Conservation (phyloP, 495 filamentous ascomycete genomes). For the Penicillium verhagenii region DNA sequence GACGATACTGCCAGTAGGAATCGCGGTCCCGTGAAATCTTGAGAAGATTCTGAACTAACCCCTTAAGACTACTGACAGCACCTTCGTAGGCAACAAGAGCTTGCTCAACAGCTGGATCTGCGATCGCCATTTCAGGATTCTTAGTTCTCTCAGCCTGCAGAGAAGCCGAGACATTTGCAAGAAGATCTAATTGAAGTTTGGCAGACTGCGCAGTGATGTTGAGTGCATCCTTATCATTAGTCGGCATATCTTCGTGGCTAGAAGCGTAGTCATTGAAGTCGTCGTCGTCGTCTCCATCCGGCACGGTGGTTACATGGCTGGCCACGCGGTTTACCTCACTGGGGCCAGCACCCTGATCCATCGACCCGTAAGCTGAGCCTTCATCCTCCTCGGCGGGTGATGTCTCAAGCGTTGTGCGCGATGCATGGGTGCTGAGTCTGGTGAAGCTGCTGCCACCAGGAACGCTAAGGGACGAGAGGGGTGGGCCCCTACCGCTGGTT, state of each 20-base stretch:
- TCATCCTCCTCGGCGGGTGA: slow-evolving; percentile 54
- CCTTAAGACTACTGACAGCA: slow-evolving; percentile 83
- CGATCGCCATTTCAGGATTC: slow-evolving; percentile 66
- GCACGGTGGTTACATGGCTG: slow-evolving; percentile 46
- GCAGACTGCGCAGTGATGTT: slow-evolving; percentile 95
- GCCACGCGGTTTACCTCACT: slow-evolving; percentile 48
- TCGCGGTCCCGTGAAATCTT: slow-evolving; percentile 92
- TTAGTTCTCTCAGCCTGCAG: slow-evolving; percentile 68
- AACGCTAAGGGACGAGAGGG: slow-evolving; percentile 32
- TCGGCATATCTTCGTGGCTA: slow-evolving; percentile 70
- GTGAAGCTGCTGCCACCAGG: slow-evolving; percentile 38
- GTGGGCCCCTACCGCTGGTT: slow-evolving; percentile 38
- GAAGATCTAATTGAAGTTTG: slow-evolving; percentile 84
- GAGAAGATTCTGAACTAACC: slow-evolving; percentile 80
- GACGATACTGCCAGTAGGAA: slow-evolving; percentile 92
- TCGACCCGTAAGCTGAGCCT: slow-evolving; percentile 52
- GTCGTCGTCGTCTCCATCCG: slow-evolving; percentile 67
- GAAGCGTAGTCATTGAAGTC: slow-evolving; percentile 86
- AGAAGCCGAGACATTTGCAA: slow-evolving; percentile 79
- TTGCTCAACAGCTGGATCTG: slow-evolving; percentile 71
- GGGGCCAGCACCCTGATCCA: slow-evolving; percentile 56
- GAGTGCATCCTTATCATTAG: slow-evolving; percentile 82
- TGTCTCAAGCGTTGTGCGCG: slow-evolving; percentile 51
- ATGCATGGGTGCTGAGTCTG: slow-evolving; percentile 43
- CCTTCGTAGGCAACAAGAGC: slow-evolving; percentile 86